Evolutionary conservation across 805 yeast genomes (phyloP), one percentile per base, ranked within the genome.

Genomic region (Metschnikowia matae): DNA sequence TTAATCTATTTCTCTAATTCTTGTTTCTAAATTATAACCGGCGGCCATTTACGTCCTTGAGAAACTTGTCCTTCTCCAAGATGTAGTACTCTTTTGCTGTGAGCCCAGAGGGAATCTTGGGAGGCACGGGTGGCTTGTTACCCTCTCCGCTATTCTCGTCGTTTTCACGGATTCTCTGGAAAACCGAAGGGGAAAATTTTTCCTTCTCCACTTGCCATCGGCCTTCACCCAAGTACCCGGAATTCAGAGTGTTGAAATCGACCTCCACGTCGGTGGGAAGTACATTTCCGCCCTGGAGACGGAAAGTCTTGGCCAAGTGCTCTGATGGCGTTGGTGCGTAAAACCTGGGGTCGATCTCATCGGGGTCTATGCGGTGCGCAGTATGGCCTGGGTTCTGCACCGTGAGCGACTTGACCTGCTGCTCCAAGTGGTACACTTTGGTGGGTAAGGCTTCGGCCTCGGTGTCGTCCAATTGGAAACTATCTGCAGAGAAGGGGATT

Each of bases 281-380:
- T 4, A 49, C 53, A 2, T 51, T 49, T 6, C 67, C 67, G 42
- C 52, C 53, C 48, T 62, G 66, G 23, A 66, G 54, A 15, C 67
- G 54, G 31, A 59, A 42, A 10, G 55, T 57, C 35, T 58, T 57
- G 18, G 60, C 56, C 11, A 71, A 59, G 49, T 71, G 74, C 48
- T 76, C 79, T 41, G 69, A 66, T 2, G 82, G 81, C 0, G 78
- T 69, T 3, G 82, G 82, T 0, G 81, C 81, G 52, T 74, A 67
- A 52, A 63, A 70, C 44, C 60, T 62, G 6, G 75, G 73, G 34
- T 62, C 65, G 15, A 67, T 62, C 15, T 60, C 62, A 44, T 59
- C 53, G n/a, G 57, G 51, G 20, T 53, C 50, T 42, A 44, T 39
- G 4, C 26, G 18, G 40, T 52, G 58, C 14, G 32, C 45, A 11